Percentiles rank a stretch among this genome's conserved stretches.
phyloP scores from a whole-genome alignment of 2,329 filamentous ascomycete genomes.

The Fusarium liriodendri region DNA sequence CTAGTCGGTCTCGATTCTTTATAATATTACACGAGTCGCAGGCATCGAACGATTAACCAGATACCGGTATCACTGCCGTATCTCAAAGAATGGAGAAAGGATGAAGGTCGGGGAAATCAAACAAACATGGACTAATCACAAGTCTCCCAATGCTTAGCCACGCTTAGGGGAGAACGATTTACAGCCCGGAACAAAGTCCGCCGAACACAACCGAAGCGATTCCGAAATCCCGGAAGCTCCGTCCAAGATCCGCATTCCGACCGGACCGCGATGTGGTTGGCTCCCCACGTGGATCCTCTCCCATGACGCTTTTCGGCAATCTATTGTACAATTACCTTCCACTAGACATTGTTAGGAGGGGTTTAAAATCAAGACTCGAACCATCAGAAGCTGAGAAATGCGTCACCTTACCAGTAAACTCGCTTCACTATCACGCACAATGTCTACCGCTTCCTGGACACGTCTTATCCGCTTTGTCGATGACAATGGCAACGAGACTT shows the following conservation, averaged over 20 bases:
- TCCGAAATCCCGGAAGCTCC: background rate
- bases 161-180: background rate
- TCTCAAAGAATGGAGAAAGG: background rate
- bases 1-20: background rate
- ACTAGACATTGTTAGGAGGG: background rate
- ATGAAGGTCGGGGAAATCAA: background rate
- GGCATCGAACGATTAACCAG: background rate
- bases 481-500: conserved; percentile 46
- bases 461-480: conserved; percentile 51
- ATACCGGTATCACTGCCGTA: background rate
- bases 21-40: background rate
- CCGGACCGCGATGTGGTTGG: conserved; percentile 38
- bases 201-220: background rate
- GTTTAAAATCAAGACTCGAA: conserved; percentile 7
- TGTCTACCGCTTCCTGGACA: conserved; percentile 44
- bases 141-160: background rate
- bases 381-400: background rate
- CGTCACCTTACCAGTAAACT: conserved; percentile 14
- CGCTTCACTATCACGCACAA: conserved; percentile 13
- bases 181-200: conserved; percentile 1
- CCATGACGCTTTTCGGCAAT: background rate
- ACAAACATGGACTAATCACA: background rate
- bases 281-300: background rate
- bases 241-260: conserved; percentile 22
- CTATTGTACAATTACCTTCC: conserved; percentile 2